Percentiles rank a stretch among this genome's conserved stretches.
These are phyloP conservation scores for Fagopyrum esculentum DNA, from an alignment of 148 eudicot genomes.

Conservation along the genomic window DNA sequence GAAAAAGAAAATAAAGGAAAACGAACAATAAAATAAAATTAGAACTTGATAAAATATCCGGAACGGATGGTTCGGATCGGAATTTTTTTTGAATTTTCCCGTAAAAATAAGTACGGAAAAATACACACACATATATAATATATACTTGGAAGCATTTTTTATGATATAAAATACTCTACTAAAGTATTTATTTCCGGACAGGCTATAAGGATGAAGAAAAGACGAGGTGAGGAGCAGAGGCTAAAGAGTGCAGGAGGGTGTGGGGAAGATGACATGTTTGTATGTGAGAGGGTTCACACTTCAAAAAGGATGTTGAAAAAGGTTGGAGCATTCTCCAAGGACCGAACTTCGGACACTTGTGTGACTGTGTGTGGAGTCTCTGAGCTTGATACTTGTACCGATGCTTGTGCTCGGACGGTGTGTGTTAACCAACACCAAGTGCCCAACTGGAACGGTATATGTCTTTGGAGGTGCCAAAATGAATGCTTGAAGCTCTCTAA, in stretches of 20 bases:
- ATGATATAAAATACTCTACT: no score
- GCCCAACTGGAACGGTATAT: slow-evolving; percentile 62
- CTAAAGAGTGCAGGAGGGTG: slow-evolving; percentile 46
- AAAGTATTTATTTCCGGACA: slow-evolving; percentile 53
- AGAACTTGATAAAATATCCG: no score
- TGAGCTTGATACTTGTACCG: slow-evolving; percentile 59
- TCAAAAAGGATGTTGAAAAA: slow-evolving; percentile 64
- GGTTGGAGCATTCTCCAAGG: slow-evolving; percentile 62
- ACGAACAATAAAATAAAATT: no score
- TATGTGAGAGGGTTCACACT: slow-evolving; percentile 62
- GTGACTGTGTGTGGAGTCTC: slow-evolving; percentile 62
- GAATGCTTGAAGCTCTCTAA: slow-evolving; percentile 51
- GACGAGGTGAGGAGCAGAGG: slow-evolving; percentile 53
- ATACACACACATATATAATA: no score
- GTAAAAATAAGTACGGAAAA: no score
- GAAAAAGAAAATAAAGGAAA: no score
- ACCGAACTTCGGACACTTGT: slow-evolving; percentile 57
- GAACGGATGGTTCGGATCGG: no score
- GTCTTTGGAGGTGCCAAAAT: slow-evolving; percentile 47
- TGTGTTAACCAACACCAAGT: slow-evolving; percentile 68
- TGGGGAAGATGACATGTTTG: slow-evolving; percentile 57
- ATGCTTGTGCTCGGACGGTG: slow-evolving; percentile 58
- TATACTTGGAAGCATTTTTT: no score
- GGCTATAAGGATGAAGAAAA: slow-evolving; percentile 46
- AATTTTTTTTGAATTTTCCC: no score